These are phyloP conservation scores for Austroboletus novae-zelandiae DNA, from an alignment of 1,284 basidiomycete species.

Conservation along the genomic window DNA sequence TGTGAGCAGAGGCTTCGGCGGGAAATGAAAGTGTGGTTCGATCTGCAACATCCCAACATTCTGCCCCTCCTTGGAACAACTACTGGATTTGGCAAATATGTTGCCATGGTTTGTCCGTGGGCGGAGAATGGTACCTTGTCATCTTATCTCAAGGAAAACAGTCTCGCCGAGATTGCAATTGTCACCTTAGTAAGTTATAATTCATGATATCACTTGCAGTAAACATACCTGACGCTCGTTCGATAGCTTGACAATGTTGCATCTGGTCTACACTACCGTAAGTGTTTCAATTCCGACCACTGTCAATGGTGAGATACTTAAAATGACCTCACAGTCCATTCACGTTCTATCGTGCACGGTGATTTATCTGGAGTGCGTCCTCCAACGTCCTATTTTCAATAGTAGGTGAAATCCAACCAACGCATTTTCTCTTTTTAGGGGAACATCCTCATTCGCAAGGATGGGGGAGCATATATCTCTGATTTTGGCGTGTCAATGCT, in stretches of 20 bases:
- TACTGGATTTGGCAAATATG: conserved; percentile 19
- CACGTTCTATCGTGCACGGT: conserved; percentile 15
- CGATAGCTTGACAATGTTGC: conserved; percentile 11
- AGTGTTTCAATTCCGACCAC: neutral
- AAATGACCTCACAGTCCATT: conserved; percentile 17
- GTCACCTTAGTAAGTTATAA: no score
- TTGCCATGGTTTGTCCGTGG: conserved; percentile 27
- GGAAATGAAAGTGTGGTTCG: conserved; percentile 22
- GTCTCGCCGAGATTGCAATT: no score
- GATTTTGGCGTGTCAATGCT: conserved; percentile 21
- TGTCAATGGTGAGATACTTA: neutral
- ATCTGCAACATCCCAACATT: conserved; percentile 16
- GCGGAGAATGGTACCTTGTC: conserved; percentile 20
- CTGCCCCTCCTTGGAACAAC: conserved; percentile 20
- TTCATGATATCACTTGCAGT: no score
- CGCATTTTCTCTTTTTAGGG: conserved; percentile 10
- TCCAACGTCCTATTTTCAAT: neutral
- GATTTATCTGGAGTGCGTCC: conserved; percentile 25
- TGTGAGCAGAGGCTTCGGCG: neutral
- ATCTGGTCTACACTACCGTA: conserved; percentile 22
- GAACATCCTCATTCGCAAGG: conserved; percentile 15
- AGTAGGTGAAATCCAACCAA: neutral
- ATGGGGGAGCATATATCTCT: conserved; percentile 11
- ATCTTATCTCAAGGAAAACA: conserved; percentile 10
- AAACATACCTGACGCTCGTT: no score